Evolutionary conservation across 352 stramenopile species (phyloP), one percentile per base, ranked within the genome.

Genomic region (Globisporangium middletonii): DNA sequence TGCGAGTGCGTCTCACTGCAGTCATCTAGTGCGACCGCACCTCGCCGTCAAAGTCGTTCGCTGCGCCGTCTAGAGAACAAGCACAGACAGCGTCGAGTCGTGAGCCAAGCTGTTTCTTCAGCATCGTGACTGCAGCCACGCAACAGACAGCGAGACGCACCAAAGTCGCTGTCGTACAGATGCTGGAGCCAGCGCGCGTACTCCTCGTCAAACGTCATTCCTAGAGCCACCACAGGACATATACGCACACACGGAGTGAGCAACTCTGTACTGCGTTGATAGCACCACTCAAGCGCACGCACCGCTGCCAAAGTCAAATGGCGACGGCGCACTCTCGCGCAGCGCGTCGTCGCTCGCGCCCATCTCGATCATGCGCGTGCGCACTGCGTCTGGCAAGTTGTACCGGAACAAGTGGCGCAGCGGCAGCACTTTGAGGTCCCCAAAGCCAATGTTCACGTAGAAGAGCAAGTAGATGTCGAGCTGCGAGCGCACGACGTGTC

Each of bases 121-220:
- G n/a, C 33, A 19, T 19, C 41, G 13, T 45, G 15, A 45, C 4
- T 19, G 8, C 1, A 41, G 42, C 30, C 16, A 35, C 46, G 23
- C 9, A 53, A 46, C 0, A 33, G 2, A 15, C 37, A 49, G 6
- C 9, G 3, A 54, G 16, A 74, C 73, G 55, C 75, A 93, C 85
- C 81, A 13, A 92, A 69, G 58, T 95, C 85, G 4, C 77, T 89
- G 63, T 95, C 85, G 60, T 92, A 95, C 33, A 92, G 66, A 57
- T 90, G 75, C 68, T 95, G 86, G 23, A 95, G 67, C 86, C 86
- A 95, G 12, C 85, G 79, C 27, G 81, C 86, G 65, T 95, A 95
- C 59, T 94, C 79, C 60, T 91, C 86, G 46, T 95, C 86, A 52
- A 95, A 95, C 7, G 79, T 72, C 79, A 91, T 85, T 12, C 64